These are phyloP conservation scores for Knoxia roxburghii DNA, from an alignment of 257 asterid species.

Conservation along the genomic window DNA sequence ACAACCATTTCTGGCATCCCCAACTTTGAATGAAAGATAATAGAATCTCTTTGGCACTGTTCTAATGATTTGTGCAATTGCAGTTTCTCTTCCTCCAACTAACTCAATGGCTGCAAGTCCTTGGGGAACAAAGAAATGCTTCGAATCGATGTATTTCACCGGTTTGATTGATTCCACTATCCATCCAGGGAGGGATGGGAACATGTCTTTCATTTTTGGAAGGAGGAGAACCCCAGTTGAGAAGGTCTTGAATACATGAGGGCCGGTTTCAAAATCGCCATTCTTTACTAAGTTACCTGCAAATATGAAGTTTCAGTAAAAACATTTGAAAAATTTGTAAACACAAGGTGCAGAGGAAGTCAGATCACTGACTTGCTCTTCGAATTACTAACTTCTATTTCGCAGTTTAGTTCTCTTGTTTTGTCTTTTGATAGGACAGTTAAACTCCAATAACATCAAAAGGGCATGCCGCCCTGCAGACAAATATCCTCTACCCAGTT, in stretches of 20 bases:
- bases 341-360: no score
- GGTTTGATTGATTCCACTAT: slow-evolving; percentile 55
- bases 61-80: slow-evolving; percentile 50
- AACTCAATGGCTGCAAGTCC: slow-evolving; percentile 62
- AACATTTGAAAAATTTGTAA: no score
- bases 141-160: slow-evolving; percentile 56
- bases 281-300: slow-evolving; percentile 63
- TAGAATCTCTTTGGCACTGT: slow-evolving; percentile 44
- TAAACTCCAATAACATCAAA: no score
- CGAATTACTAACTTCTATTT: no score
- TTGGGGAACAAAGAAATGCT: slow-evolving; percentile 56
- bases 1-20: slow-evolving; percentile 64
- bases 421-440: no score
- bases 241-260: slow-evolving; percentile 65
- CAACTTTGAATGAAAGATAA: slow-evolving; percentile 48
- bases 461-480: no score
- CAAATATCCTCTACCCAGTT: no score
- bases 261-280: slow-evolving; percentile 70
- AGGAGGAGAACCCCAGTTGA: slow-evolving; percentile 67
- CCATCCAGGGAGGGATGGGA: slow-evolving; percentile 77
- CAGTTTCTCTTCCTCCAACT: slow-evolving; percentile 72
- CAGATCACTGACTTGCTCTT: no score
- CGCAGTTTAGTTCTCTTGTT: no score
- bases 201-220: slow-evolving; percentile 44
- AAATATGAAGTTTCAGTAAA: no score